Percentiles rank a stretch among this genome's conserved stretches.
Conservation (phyloP, 1,284 basidiomycete genomes). For the Cystobasidiaceae sp. region DNA sequence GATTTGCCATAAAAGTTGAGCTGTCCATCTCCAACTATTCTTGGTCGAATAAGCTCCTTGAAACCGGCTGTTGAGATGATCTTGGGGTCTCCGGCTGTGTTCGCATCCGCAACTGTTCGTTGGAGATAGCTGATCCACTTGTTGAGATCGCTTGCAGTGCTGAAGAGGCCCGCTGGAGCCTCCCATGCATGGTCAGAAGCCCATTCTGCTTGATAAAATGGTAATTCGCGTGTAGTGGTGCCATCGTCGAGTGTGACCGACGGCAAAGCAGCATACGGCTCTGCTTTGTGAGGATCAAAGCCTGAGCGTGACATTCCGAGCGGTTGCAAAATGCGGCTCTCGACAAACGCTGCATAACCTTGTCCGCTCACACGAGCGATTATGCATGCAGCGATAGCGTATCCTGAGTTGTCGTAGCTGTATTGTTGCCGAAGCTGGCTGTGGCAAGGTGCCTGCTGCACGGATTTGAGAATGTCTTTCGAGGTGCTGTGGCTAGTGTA, state of each 20-base stretch:
- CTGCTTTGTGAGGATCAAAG: not conserved
- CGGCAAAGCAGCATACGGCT: not conserved
- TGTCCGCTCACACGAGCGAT: not conserved
- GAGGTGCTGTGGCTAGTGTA: not conserved
- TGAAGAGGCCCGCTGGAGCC: slow-evolving; percentile 3
- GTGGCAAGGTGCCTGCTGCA: not conserved
- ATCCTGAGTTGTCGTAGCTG: not conserved
- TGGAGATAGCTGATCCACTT: slow-evolving; percentile 7
- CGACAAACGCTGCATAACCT: not conserved
- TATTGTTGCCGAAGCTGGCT: not conserved
- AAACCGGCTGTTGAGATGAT: not conserved
- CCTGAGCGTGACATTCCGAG: not conserved
- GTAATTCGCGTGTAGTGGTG: not conserved
- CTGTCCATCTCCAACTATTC: not conserved
- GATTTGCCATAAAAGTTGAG: not conserved
- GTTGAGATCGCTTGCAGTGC: not conserved
- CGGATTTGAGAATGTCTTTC: not conserved
- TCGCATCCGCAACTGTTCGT: not conserved
- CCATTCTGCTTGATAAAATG: not conserved
- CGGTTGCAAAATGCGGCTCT: not conserved
- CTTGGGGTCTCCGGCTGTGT: not conserved
- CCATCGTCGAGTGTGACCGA: not conserved
- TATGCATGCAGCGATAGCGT: not conserved
- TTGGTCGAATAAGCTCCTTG: not conserved
- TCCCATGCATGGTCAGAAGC: not conserved